These are phyloP conservation scores for Candida anglica DNA, from an alignment of 805 yeast species.

Conservation along the genomic window DNA sequence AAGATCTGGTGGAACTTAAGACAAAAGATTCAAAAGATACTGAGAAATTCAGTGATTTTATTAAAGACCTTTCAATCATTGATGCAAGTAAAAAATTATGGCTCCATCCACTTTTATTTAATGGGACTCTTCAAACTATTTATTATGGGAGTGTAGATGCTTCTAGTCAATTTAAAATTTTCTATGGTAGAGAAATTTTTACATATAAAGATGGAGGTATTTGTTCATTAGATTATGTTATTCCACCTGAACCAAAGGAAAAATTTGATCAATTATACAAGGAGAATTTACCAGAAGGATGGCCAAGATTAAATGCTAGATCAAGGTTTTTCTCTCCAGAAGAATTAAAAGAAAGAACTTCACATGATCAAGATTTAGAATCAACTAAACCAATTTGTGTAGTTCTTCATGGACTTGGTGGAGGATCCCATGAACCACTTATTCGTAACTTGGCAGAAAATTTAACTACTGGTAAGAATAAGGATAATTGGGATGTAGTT, in stretches of 20 bases:
- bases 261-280: slow-evolving; percentile 20
- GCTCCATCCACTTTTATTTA: slow-evolving; percentile 60
- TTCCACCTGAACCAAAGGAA: slow-evolving; percentile 31
- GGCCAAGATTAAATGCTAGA: slow-evolving; percentile 41
- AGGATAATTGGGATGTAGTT: slow-evolving; percentile 52
- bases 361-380: slow-evolving; percentile 17
- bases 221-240: slow-evolving; percentile 71
- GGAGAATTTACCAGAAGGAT: slow-evolving; percentile 30
- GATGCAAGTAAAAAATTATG: slow-evolving; percentile 36
- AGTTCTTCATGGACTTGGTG: slow-evolving; percentile 73
- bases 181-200: slow-evolving; percentile 71
- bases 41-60: slow-evolving; percentile 12
- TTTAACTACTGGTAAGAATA: slow-evolving; percentile 24
- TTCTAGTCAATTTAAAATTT: slow-evolving; percentile 49
- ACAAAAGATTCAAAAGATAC: slow-evolving; percentile 5
- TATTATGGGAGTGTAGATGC: slow-evolving; percentile 56
- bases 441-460: slow-evolving; percentile 54
- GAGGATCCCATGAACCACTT: slow-evolving; percentile 81
- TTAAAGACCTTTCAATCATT: slow-evolving; percentile 15
- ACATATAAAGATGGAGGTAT: slow-evolving; percentile 63
- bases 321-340: slow-evolving; percentile 48
- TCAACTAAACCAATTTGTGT: slow-evolving; percentile 55
- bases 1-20: slow-evolving; percentile 12
- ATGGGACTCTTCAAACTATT: slow-evolving; percentile 77
- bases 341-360: slow-evolving; percentile 35